phyloP scores from a whole-genome alignment of 129 eudicot genomes.

The Arctium lappa region DNA sequence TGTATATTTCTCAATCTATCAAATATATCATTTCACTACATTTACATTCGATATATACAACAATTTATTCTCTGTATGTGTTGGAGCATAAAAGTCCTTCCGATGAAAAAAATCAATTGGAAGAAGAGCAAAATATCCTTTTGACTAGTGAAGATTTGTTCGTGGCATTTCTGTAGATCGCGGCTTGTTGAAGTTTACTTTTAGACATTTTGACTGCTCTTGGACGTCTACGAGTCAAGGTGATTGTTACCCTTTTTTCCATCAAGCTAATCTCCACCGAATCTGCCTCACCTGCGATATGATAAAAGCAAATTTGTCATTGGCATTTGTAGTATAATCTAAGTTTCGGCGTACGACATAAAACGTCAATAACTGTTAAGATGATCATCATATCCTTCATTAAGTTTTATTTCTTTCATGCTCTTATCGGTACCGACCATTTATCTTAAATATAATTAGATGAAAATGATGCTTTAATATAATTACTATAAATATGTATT shows the following conservation, averaged over 20 bases:
- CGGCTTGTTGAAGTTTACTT: constrained; percentile 4
- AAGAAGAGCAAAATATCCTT: constrained; percentile 41
- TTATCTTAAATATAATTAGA: background rate
- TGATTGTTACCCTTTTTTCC: constrained; percentile 65
- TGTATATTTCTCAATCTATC: background rate
- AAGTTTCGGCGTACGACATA: background rate
- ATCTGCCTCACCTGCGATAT: constrained; percentile 50
- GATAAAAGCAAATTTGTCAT: background rate
- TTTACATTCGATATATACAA: constrained; percentile 14
- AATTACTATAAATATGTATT: too few relatives aligned
- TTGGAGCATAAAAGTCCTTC: background rate
- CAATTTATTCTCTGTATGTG: background rate
- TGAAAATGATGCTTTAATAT: background rate
- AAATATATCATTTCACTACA: background rate
- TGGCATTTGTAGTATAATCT: too few relatives aligned
- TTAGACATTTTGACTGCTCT: constrained; percentile 12
- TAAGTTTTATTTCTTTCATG: background rate
- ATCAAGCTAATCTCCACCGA: constrained; percentile 63
- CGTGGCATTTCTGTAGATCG: background rate
- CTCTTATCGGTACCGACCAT: background rate
- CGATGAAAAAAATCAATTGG: background rate
- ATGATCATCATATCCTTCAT: background rate
- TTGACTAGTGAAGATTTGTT: constrained; percentile 27
- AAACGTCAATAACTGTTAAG: background rate
- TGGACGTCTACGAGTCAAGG: constrained; percentile 36